A percentile compares a stretch with the other conserved stretches of the same genome.
Evolutionary conservation across 1,284 basidiomycete genomes (phyloP).

Genomic region (Trichosporon sp.): DNA sequence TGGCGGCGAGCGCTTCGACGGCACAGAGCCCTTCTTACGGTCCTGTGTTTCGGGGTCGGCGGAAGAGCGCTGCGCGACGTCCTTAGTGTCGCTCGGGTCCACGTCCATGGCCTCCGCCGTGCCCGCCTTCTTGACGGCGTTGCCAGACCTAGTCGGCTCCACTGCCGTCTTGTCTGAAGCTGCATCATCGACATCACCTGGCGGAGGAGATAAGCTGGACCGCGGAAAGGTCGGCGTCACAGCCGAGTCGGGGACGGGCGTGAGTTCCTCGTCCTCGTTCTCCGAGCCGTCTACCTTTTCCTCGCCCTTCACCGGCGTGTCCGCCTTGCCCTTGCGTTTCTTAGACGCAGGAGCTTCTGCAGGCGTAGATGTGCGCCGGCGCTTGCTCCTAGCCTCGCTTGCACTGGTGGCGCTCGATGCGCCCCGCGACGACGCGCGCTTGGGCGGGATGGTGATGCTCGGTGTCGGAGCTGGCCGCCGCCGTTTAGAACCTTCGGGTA

Average conservation of each 20-base stretch:
- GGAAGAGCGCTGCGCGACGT: neutral
- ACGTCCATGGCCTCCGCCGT: neutral
- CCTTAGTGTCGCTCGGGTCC: conserved; percentile 12
- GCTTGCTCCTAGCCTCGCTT: neutral
- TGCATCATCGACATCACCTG: neutral
- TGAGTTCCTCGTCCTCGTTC: conserved; percentile 42
- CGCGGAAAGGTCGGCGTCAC: neutral
- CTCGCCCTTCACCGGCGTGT: conserved; percentile 12
- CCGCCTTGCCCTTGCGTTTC: conserved; percentile 27
- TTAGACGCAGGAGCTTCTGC: neutral
- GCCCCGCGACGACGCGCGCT: neutral
- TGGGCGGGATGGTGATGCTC: neutral
- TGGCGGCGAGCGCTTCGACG: neutral
- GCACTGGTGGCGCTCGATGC: neutral
- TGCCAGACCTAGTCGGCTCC: neutral
- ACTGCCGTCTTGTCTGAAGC: conserved; percentile 2
- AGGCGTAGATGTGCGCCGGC: neutral
- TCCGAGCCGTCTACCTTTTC: conserved; percentile 29
- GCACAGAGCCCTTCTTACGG: neutral
- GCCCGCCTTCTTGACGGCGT: neutral
- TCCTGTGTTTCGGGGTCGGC: neutral
- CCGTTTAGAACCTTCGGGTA: conserved; percentile 64
- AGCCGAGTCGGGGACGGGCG: conserved; percentile 12
- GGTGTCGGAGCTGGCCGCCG: conserved; percentile 2
- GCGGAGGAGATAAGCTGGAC: conserved; percentile 7